Evolutionary conservation across 441 rosid genomes (phyloP), one percentile per base, ranked within the genome.

Genomic region (Biscutella auriculata): DNA sequence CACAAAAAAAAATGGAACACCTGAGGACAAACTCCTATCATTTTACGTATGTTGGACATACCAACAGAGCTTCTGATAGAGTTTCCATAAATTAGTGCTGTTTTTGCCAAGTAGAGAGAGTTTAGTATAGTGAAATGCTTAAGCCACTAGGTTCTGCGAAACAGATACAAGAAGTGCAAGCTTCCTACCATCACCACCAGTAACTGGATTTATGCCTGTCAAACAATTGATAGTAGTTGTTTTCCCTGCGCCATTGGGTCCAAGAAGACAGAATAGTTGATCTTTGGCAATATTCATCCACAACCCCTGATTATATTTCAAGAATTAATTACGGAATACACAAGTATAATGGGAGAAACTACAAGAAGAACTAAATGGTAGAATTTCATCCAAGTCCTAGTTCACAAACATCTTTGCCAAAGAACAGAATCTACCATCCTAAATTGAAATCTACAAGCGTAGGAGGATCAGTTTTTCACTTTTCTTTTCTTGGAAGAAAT

Each of bases 201-300:
- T 86, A 60, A 78, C 87, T 17, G 96, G 88, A 64, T 85, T 79
- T 67, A 88, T 73, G 41, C 98, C 98, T 16, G 96, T 92, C 72
- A 88, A 76, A 69, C 98, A 92, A 64, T 80, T 86, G 52, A 92
- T 92, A 30, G 81, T 70, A 57, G 98, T 88, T 40, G 98, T 92
- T 72, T 92, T 92, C 66, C 98, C 98, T 16, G 95, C 98, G 29
- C 98, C 98, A 57, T 92, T 92, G 37, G 96, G 96, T 54, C 98
- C 98, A 45, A 92, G 96, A 60, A 92, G 90, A 77, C 98, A 92
- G 69, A 92, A 92, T 36, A 88, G 67, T 62, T 92, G 95, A 73
- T 92, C 87, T 72, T 84, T 80, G 9, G 83, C 73, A 54, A 85
- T 78, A 73, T 86, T 92, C 73, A 86, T 62, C 92, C 95, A 92